Evolutionary conservation across 306 rosid genomes (phyloP).

Genomic region (Lagenaria siceraria): DNA sequence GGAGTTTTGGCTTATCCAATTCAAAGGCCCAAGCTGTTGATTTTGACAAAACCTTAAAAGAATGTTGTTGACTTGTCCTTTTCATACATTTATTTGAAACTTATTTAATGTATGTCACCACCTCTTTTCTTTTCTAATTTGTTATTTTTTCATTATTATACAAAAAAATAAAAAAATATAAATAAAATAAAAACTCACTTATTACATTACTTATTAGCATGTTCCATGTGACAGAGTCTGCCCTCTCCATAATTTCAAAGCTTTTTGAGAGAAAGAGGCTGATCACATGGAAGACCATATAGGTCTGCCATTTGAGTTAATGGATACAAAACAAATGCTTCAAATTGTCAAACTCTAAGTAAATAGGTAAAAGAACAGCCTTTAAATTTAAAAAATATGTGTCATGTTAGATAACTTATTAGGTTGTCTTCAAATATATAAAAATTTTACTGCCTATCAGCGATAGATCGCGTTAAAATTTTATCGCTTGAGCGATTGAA

Average conservation of each 20-base stretch:
- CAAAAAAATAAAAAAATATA: background rate
- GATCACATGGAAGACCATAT: background rate
- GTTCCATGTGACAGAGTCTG: constrained; percentile 1
- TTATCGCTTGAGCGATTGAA: no score
- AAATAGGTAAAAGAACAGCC: background rate
- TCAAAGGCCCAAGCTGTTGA: background rate
- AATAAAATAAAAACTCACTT: background rate
- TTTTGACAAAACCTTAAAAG: constrained; percentile 6
- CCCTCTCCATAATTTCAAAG: background rate
- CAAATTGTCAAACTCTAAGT: background rate
- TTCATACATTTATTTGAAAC: background rate
- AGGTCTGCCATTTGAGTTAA: constrained; percentile 1
- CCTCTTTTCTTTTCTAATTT: background rate
- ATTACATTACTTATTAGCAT: background rate
- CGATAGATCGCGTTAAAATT: no score
- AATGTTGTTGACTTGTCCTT: background rate
- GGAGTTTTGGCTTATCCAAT: background rate
- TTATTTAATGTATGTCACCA: background rate
- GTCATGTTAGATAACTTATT: no score
- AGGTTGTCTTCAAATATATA: no score
- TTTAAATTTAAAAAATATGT: no score
- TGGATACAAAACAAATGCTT: background rate
- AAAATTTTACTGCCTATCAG: no score
- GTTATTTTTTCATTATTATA: background rate
- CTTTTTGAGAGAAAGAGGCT: background rate